A percentile compares a stretch with the other conserved stretches of the same genome.
phyloP scores from a whole-genome alignment of 208 protist genomes.

The Crithidia acanthocephali region DNA sequence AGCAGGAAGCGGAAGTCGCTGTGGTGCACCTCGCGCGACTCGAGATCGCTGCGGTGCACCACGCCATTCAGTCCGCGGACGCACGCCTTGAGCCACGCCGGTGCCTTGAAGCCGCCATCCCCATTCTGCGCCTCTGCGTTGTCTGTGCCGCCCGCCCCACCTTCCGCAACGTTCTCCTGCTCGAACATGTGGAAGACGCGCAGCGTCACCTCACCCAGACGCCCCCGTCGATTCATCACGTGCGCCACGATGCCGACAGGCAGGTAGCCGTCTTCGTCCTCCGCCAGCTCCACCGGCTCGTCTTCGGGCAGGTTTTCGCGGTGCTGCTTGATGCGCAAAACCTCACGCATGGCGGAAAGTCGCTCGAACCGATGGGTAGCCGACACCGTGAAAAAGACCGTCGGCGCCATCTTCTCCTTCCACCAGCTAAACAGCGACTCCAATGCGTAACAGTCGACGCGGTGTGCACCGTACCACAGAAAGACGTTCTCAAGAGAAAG shows the following conservation, averaged over 20 bases:
- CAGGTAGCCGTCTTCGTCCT: constrained; percentile 35
- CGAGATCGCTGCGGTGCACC: constrained; percentile 43
- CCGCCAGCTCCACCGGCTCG: constrained; percentile 22
- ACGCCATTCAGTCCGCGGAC: constrained; percentile 33
- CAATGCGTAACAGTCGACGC: constrained; percentile 26
- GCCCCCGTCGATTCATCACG: constrained; percentile 20
- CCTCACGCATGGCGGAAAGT: constrained; percentile 27
- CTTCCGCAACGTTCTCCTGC: constrained; percentile 11
- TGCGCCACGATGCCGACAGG: constrained; percentile 17
- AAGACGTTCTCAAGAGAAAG: constrained; percentile 28
- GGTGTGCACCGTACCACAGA: constrained; percentile 44
- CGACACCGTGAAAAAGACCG: constrained; percentile 33
- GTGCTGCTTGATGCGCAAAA: constrained; percentile 31
- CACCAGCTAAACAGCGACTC: constrained; percentile 42
- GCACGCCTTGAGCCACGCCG: constrained; percentile 23
- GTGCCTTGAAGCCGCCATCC: background rate
- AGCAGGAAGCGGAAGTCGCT: constrained; percentile 56
- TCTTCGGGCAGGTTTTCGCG: constrained; percentile 24
- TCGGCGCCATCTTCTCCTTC: constrained; percentile 21
- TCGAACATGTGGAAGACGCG: constrained; percentile 29
- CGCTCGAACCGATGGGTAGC: constrained; percentile 19
- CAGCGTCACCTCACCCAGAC: constrained; percentile 23
- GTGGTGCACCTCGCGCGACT: constrained; percentile 46
- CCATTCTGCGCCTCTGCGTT: background rate
- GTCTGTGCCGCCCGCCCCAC: background rate